Base-by-base conservation (phyloP, 2,329 filamentous ascomycete species). In the Colletotrichum phormii region DNA sequence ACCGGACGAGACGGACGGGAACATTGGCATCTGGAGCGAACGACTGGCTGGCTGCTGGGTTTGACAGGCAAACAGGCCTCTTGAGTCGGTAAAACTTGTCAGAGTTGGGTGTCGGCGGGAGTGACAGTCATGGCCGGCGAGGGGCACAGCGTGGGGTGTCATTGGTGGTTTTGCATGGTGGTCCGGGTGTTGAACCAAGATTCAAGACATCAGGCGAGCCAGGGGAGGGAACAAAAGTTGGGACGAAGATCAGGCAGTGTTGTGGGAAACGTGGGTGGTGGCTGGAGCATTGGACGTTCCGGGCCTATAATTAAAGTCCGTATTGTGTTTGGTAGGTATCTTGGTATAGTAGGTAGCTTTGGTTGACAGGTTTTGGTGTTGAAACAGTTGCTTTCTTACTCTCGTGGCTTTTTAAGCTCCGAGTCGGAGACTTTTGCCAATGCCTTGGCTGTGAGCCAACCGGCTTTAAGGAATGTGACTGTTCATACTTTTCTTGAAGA, bases 231-330 rank as follows among this genome's bases (percentile, higher is more conserved):
- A 31, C 4, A 31, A 13, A 35, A 59, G 67, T 63, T 73, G 71
- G 67, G 71, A 73, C 71, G 71, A 58, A 67, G 71, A 73, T 67
- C 67, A 67, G 67, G 71, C 62, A 73, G 51, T 46, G 60, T 57
- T 46, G 54, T 60, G 60, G 53, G 65, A 69, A 70, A 68, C 69
- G 51, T 59, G 69, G 69, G 69, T 54, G 42, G 57, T 31, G 15
- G 61, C 31, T 59, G 71, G 60, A 37, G 71, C 71, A 58, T 61
- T 61, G 60, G 60, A 37, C 60, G 66, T 64, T 72, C 66, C 66
- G 70, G 42, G 66, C 60, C 59, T 64, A 55, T 61, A 64, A 42
- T 57, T 65, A 55, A 49, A 49, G 42, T 49, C 42, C 18, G 42
- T 49, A 49, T n/a, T 22, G 15, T 15, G 26, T 62, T 42, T 67